Conservation (phyloP, 805 yeast species). For the Pichia ethanolica region DNA sequence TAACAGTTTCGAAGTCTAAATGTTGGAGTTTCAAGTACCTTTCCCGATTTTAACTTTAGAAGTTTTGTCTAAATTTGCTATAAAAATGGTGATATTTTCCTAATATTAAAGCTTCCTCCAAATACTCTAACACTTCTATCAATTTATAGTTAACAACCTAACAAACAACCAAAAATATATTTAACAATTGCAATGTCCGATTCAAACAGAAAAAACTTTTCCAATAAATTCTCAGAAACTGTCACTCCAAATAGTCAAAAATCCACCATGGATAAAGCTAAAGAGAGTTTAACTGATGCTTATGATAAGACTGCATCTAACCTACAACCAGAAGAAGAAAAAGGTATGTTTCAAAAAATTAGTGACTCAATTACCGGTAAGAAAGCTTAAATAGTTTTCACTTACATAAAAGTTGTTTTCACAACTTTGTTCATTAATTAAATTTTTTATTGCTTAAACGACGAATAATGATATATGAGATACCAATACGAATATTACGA, state of each 20-base stretch:
- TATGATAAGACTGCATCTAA: slow-evolving; percentile 56
- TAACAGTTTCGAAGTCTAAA: too few relatives aligned
- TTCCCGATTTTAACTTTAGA: too few relatives aligned
- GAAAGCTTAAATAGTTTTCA: slow-evolving; percentile 21
- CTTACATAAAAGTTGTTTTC: too few relatives aligned
- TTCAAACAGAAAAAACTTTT: slow-evolving; percentile 68
- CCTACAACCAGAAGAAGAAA: slow-evolving; percentile 56
- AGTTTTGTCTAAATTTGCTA: too few relatives aligned
- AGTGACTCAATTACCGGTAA: slow-evolving; percentile 61
- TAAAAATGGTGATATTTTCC: too few relatives aligned
- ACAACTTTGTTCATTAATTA: too few relatives aligned
- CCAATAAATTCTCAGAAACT: slow-evolving; percentile 60
- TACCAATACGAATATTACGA: too few relatives aligned
- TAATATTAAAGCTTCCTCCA: too few relatives aligned
- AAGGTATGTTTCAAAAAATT: slow-evolving; percentile 62
- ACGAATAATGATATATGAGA: too few relatives aligned
- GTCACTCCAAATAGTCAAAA: slow-evolving; percentile 69
- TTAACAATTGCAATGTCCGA: slow-evolving; percentile 18
- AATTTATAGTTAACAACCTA: too few relatives aligned
- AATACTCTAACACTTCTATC: too few relatives aligned
- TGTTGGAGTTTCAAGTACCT: too few relatives aligned
- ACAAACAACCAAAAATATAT: neutral
- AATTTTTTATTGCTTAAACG: neutral
- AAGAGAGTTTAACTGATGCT: slow-evolving; percentile 62
- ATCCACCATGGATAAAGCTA: slow-evolving; percentile 53